Evolutionary conservation across 176 grass and related monocot species (phyloP).

Genomic region (Dendrocalamus sinicus): DNA sequence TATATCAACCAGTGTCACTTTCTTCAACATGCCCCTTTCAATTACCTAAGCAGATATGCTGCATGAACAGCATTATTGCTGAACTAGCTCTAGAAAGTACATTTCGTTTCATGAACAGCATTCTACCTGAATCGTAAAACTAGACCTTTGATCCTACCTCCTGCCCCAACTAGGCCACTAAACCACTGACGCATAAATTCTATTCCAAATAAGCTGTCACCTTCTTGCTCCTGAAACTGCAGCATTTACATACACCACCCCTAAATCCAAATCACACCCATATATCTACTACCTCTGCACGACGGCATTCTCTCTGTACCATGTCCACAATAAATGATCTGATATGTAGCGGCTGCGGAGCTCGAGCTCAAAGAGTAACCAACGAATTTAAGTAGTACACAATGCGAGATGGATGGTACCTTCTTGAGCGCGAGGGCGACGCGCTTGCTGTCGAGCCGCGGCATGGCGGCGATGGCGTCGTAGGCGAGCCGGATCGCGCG

Average conservation of each 20-base stretch:
- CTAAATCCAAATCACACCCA: background rate
- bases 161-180: background rate
- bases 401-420: conserved; percentile 41
- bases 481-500: conserved; percentile 70
- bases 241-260: background rate
- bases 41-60: background rate
- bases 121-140: background rate
- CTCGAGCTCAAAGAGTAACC: background rate
- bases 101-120: background rate
- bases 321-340: conserved; percentile 22
- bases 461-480: conserved; percentile 67
- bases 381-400: background rate
- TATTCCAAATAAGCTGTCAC: background rate
- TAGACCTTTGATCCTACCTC: background rate
- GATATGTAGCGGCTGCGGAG: no score
- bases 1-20: background rate
- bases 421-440: conserved; percentile 90
- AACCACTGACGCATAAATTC: background rate
- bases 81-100: background rate
- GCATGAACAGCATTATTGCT: background rate
- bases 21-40: background rate
- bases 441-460: conserved; percentile 77
- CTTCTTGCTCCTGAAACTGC: background rate
- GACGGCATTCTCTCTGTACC: background rate
- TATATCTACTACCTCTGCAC: background rate